Percentiles rank a stretch among this genome's conserved stretches.
Conservation (phyloP, 176 grass and related monocot genomes). For the Tuctoria greenei region DNA sequence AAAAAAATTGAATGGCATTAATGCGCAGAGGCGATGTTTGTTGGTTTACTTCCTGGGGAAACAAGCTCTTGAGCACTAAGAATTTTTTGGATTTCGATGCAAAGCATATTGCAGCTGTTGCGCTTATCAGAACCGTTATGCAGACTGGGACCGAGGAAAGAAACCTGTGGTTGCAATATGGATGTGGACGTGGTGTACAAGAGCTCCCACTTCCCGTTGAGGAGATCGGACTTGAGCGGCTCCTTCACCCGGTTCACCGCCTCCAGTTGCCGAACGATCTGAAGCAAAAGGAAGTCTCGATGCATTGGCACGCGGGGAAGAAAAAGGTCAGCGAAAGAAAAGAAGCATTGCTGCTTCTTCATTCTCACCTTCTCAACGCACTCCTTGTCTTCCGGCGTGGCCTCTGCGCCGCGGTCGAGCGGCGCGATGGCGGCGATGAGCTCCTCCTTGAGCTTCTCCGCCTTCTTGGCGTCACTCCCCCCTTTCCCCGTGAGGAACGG, state of each 20-base stretch:
- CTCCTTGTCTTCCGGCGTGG: conserved; percentile 59
- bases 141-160: background rate
- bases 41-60: background rate
- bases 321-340: background rate
- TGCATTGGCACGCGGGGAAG: background rate
- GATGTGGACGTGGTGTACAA: conserved; percentile 84
- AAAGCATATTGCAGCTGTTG: background rate
- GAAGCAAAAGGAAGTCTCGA: background rate
- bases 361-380: conserved; percentile 57
- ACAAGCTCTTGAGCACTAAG: background rate
- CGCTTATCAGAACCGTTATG: background rate
- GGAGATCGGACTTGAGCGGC: conserved; percentile 77
- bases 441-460: conserved; percentile 70
- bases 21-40: background rate
- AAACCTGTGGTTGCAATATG: conserved; percentile 74
- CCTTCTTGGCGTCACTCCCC: conserved; percentile 51
- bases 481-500: conserved; percentile 46
- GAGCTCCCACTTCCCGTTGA: conserved; percentile 96
- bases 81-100: background rate
- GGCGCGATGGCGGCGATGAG: conserved; percentile 64
- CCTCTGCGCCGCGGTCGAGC: conserved; percentile 76
- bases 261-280: conserved; percentile 72
- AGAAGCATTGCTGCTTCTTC: background rate
- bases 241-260: conserved; percentile 68
- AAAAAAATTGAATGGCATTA: background rate